Evolutionary conservation across 768 basidiomycete species (phyloP).

Genomic region (Pleurotus tuoliensis): DNA sequence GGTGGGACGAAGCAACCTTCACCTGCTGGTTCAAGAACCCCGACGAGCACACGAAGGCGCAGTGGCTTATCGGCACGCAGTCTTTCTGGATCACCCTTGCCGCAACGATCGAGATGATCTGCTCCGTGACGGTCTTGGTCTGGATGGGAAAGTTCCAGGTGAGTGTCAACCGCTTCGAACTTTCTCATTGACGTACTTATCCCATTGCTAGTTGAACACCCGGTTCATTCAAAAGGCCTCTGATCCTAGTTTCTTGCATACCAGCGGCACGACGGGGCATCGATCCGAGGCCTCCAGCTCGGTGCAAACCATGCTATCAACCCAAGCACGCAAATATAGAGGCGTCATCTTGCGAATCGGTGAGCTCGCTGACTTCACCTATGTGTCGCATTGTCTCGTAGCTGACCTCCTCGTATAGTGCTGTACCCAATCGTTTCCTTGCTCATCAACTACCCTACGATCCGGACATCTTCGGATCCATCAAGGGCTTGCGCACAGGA

Average conservation of each 20-base stretch:
- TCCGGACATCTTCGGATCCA: constrained; percentile 17
- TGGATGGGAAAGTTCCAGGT: constrained; percentile 18
- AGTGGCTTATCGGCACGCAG: constrained; percentile 22
- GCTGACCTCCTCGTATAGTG: neutral
- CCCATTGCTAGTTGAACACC: neutral
- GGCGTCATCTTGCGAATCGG: constrained; percentile 14
- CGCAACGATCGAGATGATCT: constrained; percentile 15
- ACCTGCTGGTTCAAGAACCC: constrained; percentile 21
- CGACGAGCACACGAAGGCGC: constrained; percentile 10
- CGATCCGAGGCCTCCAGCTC: neutral
- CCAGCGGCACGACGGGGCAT: neutral
- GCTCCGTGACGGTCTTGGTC: constrained; percentile 14
- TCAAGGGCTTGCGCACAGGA: constrained; percentile 8
- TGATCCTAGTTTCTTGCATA: neutral
- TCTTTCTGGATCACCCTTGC: constrained; percentile 20
- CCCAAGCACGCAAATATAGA: constrained; percentile 6
- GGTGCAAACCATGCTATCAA: neutral
- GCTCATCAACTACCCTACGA: constrained; percentile 16
- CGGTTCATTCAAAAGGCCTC: neutral
- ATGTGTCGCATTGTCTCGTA: too few relatives aligned
- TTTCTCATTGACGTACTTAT: too few relatives aligned
- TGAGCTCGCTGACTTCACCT: neutral
- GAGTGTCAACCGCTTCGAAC: neutral
- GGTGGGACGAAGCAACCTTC: constrained; percentile 14
- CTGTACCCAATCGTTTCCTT: constrained; percentile 21